Percentiles rank a stretch among this genome's conserved stretches.
phyloP scores from a whole-genome alignment of 2,329 filamentous ascomycete genomes.

The Trichoderma hamatum region DNA sequence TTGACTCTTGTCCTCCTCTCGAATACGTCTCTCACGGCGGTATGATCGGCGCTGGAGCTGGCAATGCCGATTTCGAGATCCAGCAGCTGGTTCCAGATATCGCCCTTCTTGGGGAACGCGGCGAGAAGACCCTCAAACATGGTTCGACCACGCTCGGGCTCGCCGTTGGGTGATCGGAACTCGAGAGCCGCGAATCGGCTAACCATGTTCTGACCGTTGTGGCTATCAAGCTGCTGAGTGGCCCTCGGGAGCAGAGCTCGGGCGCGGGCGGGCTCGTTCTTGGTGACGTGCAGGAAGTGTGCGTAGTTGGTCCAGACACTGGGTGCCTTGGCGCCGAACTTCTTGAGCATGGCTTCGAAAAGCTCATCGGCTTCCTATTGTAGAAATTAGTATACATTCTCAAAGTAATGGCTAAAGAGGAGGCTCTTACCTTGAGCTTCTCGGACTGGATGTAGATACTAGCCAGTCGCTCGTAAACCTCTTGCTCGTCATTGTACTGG shows the following conservation, averaged over 20 bases:
- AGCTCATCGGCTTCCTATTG: constrained; percentile 82
- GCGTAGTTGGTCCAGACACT: constrained; percentile 94
- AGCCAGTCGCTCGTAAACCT: constrained; percentile 84
- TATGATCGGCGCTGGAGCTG: constrained; percentile 53
- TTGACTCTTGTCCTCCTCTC: constrained; percentile 73
- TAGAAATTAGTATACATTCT: not conserved
- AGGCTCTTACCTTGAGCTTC: constrained; percentile 73
- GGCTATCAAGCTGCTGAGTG: constrained; percentile 75
- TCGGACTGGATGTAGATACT: constrained; percentile 94
- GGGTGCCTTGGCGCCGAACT: constrained; percentile 78
- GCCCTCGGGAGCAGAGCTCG: constrained; percentile 81
- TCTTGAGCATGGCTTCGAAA: constrained; percentile 85
- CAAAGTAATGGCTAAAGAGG: constrained; percentile 39
- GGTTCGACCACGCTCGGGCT: constrained; percentile 88
- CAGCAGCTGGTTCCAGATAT: constrained; percentile 90
- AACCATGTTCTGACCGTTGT: constrained; percentile 69
- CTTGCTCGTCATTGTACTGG: constrained; percentile 89
- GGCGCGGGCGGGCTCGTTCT: constrained; percentile 70
- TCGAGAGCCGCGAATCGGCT: constrained; percentile 90
- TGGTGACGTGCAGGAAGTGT: constrained; percentile 81
- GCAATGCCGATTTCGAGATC: constrained; percentile 76
- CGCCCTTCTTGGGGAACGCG: constrained; percentile 84
- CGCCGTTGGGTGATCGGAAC: constrained; percentile 80
- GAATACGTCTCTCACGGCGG: constrained; percentile 73
- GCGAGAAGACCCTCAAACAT: constrained; percentile 88